Evolutionary conservation across 2,329 filamentous ascomycete genomes (phyloP), one percentile per base, ranked within the genome.

Genomic region (Penicillium sclerotiorum): DNA sequence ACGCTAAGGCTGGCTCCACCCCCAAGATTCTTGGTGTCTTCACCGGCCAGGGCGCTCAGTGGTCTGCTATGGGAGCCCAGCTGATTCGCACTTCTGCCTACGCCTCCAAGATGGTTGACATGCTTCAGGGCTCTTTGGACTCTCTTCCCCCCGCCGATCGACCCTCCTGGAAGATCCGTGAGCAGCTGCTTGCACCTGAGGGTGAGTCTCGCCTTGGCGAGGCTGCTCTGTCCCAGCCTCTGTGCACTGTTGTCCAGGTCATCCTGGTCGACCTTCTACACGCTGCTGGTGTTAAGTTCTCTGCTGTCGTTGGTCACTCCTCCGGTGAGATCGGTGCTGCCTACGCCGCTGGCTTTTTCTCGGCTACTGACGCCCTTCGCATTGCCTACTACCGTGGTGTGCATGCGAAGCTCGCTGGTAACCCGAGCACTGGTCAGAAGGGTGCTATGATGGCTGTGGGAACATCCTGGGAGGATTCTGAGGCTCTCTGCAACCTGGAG

Each of bases 391-490:
- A 55, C 7, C 51, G 62, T 8, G 60, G 62, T 15, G 9, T 46
- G 5, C 27, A 27, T 38, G 17, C 45, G 15, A 32, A 36, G 8
- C 15, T 45, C 11, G 27, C 27, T 6, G 2, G 13, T n/a, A n/a
- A n/a, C 4, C 15, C 15, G 4, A 3, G 39, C 2, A 40, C 47
- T 5, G 49, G 37, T 5, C 37, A 54, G n/a, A 50, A 43, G 32
- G 68, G 67, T 7, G 55, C 56, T 2, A 72, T 73, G 70, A 40
- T 71, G 27, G 69, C 69, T 1, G 63, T 62, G 6, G 68, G 67
- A 1, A 52, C 53, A 4, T 58, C 64, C 0, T 8, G 46, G 4
- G 61, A 64, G n/a, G 58, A 65, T 4, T 65, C 62, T 1, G 27
- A 28, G 20, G 37, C 27, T 1, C 22, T 42, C 20, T 37, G 33